Conservation (phyloP, 2,329 filamentous ascomycete genomes). For the Onygenales sp. region DNA sequence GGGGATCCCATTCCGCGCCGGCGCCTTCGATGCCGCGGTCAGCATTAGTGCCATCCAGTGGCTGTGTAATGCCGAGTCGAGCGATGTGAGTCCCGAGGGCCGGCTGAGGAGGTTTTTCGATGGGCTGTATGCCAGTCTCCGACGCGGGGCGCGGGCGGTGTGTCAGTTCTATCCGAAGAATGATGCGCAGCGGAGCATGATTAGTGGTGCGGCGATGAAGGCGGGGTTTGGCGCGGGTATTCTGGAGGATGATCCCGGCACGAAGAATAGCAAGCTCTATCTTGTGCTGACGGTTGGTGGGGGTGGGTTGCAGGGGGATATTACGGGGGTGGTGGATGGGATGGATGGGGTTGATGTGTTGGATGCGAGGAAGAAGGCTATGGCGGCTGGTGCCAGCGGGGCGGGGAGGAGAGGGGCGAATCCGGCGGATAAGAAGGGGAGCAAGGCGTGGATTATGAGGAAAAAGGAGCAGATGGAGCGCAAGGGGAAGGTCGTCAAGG, state of each 20-base stretch:
- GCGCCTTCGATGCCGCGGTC: conserved; percentile 89
- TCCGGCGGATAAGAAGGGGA: conserved; percentile 38
- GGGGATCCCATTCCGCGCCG: conserved; percentile 84
- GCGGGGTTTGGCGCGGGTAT: conserved; percentile 94
- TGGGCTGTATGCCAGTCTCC: conserved; percentile 74
- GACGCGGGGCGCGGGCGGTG: conserved; percentile 77
- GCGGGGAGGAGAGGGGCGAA: conserved; percentile 39
- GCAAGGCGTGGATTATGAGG: conserved; percentile 42
- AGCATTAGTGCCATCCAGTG: conserved; percentile 96
- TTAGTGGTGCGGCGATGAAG: conserved; percentile 78
- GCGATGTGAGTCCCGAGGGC: conserved; percentile 70
- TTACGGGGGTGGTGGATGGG: conserved; percentile 78
- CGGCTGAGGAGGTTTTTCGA: conserved; percentile 82
- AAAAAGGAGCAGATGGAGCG: conserved; percentile 87
- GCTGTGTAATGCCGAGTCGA: conserved; percentile 91
- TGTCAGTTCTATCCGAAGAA: conserved; percentile 99
- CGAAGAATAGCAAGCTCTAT: conserved; percentile 95
- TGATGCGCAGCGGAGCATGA: conserved; percentile 82
- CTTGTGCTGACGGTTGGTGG: conserved; percentile 84
- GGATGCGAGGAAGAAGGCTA: conserved; percentile 52
- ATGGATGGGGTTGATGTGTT: conserved; percentile 82
- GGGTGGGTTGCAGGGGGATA: conserved; percentile 58
- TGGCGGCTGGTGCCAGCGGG: conserved; percentile 29
- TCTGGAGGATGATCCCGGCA: conserved; percentile 88
- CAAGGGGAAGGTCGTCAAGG: conserved; percentile 91